These are phyloP conservation scores for Talaromyces sp. DNA, from an alignment of 2,329 filamentous ascomycete species.

Conservation along the genomic window DNA sequence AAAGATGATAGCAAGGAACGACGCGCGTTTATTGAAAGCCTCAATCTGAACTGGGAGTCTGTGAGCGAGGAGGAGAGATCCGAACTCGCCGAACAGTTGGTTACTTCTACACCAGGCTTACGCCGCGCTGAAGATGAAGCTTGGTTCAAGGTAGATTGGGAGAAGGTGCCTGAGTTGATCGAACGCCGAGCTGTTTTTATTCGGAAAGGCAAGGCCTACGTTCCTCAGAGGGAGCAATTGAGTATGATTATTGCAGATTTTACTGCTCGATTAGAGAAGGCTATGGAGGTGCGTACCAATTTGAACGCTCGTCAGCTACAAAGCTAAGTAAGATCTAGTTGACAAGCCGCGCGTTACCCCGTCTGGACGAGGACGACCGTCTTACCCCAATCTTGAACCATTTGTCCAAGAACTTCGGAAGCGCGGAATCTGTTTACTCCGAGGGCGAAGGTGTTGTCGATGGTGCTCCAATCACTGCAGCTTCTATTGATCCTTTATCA, in stretches of 20 bases:
- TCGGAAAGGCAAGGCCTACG: constrained; percentile 81
- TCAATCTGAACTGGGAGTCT: constrained; percentile 81
- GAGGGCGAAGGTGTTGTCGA: constrained; percentile 63
- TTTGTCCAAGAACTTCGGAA: constrained; percentile 93
- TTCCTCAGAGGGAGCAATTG: constrained; percentile 80
- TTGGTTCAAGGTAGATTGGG: constrained; percentile 98
- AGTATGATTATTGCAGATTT: constrained; percentile 91
- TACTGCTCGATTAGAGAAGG: constrained; percentile 71
- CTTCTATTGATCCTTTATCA: constrained; percentile 75
- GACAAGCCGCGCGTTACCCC: constrained; percentile 84
- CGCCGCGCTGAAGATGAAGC: constrained; percentile 68
- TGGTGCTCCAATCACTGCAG: constrained; percentile 72
- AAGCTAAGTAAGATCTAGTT: constrained; percentile 51
- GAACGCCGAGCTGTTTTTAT: constrained; percentile 76
- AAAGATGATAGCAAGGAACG: constrained; percentile 74
- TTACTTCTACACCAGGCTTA: constrained; percentile 54
- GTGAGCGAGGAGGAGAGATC: constrained; percentile 77
- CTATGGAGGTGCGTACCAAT: constrained; percentile 66
- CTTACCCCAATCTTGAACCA: constrained; percentile 73
- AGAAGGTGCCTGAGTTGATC: constrained; percentile 84
- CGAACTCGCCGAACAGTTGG: constrained; percentile 62
- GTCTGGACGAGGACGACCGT: constrained; percentile 93
- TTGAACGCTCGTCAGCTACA: constrained; percentile 7
- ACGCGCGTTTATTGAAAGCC: constrained; percentile 69
- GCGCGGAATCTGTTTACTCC: constrained; percentile 80